Evolutionary conservation across 106 monocot genomes (phyloP).

Genomic region (Dendrobium huoshanense): DNA sequence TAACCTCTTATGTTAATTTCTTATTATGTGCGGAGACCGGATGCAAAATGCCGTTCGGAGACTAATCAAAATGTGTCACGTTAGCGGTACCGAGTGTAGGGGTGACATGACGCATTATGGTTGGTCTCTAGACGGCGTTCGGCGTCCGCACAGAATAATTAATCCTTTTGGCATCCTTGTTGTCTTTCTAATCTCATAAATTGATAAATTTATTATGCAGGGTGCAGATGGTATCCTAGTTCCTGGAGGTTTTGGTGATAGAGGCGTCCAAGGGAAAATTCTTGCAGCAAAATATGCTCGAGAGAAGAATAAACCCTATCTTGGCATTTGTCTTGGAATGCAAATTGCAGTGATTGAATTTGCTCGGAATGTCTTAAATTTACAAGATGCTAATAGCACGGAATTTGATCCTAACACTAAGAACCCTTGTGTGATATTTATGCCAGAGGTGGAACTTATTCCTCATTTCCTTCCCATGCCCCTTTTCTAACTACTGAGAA

Average conservation of each 20-base stretch:
- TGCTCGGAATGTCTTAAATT: slow-evolving; percentile 65
- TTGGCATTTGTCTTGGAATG: slow-evolving; percentile 94
- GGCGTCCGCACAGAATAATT: no score
- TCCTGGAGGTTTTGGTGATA: slow-evolving; percentile 94
- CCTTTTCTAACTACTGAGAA: background rate
- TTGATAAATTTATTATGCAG: slow-evolving; percentile 27
- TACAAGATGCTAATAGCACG: slow-evolving; percentile 83
- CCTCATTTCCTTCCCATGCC: background rate
- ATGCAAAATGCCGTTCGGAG: no score
- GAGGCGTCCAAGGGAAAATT: slow-evolving; percentile 91
- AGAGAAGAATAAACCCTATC: slow-evolving; percentile 45
- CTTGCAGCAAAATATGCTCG: slow-evolving; percentile 88
- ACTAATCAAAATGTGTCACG: no score
- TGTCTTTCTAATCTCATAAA: background rate
- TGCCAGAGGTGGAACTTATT: slow-evolving; percentile 71
- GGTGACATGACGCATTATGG: no score
- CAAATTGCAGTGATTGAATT: slow-evolving; percentile 93
- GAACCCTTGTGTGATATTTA: slow-evolving; percentile 80
- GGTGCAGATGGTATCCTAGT: slow-evolving; percentile 84
- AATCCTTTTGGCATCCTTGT: background rate
- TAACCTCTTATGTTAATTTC: background rate
- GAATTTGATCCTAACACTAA: slow-evolving; percentile 74
- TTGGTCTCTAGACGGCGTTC: no score
- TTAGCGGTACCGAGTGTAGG: no score
- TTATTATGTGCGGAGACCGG: background rate